These are phyloP conservation scores for Vigna unguiculata DNA, from an alignment of 306 rosid species.

Conservation along the genomic window DNA sequence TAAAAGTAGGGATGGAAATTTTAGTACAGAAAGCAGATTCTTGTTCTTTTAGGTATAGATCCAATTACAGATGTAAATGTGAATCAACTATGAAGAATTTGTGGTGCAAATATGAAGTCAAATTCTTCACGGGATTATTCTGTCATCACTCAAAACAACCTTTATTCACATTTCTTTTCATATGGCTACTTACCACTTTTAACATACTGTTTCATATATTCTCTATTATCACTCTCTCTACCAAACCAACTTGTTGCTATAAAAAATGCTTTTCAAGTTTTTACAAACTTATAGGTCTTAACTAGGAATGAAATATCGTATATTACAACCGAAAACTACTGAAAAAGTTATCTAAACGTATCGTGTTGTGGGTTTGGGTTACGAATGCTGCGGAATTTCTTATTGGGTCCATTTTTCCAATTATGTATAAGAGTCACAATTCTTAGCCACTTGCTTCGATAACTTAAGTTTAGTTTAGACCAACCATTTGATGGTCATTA, in stretches of 20 bases:
- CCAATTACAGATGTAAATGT: not conserved
- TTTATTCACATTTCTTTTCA: not conserved
- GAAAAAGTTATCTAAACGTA: not conserved
- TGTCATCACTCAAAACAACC: not conserved
- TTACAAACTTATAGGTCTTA: not conserved
- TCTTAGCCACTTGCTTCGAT: too few species aligned
- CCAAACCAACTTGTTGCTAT: not conserved
- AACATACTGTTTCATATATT: not conserved
- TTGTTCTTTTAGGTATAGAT: constrained; percentile 19
- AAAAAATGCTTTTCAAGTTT: not conserved
- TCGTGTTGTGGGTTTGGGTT: not conserved
- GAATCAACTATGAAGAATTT: not conserved
- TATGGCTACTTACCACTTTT: not conserved
- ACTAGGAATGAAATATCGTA: not conserved
- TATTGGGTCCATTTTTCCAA: not conserved
- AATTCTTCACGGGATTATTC: constrained; percentile 22
- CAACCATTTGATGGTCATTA: too few species aligned
- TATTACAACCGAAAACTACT: not conserved
- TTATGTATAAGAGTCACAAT: not conserved
- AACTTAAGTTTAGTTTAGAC: too few species aligned
- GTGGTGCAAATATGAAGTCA: not conserved
- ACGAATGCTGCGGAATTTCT: not conserved
- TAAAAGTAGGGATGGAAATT: not conserved
- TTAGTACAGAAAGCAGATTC: constrained; percentile 3
- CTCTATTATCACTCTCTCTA: not conserved